Conservation (phyloP, 106 monocot species). For the Xerophyta viscosa region DNA sequence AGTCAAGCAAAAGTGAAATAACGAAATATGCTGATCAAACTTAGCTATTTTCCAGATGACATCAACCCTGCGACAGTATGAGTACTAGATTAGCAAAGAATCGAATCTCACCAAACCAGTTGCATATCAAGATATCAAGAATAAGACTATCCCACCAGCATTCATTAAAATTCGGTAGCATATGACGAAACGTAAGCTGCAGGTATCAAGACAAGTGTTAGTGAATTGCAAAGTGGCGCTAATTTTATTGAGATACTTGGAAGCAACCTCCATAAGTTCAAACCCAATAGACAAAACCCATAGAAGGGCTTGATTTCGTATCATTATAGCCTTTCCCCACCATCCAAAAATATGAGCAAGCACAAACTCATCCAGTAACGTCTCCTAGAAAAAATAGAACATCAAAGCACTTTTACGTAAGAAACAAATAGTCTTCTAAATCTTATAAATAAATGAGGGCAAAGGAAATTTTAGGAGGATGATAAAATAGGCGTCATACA, state of each 20-base stretch:
- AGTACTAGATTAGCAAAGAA: neutral
- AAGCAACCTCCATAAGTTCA: constrained; percentile 85
- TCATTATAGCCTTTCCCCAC: constrained; percentile 99
- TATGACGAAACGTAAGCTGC: constrained; percentile 95
- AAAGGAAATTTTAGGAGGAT: too few species aligned
- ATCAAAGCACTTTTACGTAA: too few species aligned
- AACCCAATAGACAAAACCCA: constrained; percentile 98
- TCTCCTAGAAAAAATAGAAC: constrained; percentile 79
- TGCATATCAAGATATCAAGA: constrained; percentile 82
- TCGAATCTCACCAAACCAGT: constrained; percentile 80
- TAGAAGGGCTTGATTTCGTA: constrained; percentile 85
- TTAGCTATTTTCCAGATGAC: neutral
- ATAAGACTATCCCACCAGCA: constrained; percentile 99
- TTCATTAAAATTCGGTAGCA: constrained; percentile 96
- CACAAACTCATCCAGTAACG: constrained; percentile 97
- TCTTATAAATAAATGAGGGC: too few species aligned
- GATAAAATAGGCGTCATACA: constrained; percentile 69
- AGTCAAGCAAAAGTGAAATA: too few species aligned
- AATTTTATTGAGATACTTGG: neutral
- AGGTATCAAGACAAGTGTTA: too few species aligned
- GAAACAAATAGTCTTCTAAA: too few species aligned
- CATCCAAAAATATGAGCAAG: constrained; percentile 95
- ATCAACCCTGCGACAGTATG: too few species aligned
- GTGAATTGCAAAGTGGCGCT: neutral
- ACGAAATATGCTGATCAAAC: neutral